Base-by-base conservation (phyloP, 2,329 filamentous ascomycete genomes). In the Zymoseptoria crescenta region DNA sequence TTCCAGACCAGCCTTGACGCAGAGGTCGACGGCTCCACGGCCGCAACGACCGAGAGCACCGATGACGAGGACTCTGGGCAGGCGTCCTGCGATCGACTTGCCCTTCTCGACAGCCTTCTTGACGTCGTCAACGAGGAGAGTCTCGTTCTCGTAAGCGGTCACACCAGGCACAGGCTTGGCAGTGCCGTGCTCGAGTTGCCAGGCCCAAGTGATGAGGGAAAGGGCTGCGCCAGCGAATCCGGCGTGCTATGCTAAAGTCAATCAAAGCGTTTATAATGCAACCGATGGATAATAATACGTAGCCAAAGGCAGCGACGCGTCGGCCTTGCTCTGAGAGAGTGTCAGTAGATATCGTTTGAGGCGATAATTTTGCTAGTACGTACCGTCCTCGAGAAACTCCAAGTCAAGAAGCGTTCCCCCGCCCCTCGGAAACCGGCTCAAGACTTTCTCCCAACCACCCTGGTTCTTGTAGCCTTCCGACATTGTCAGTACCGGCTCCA, bases 391-490 rank as follows among this genome's bases (percentile, higher is more conserved):
- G 45, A 96, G 80, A 73, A 96, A 96, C 73, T 96, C 92, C 45
- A 96, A 82, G 69, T 96, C 92, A 60, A 91, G 83, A 13, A 96
- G 83, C 0, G 83, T 87, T 66, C 90, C 89, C 57, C 85, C 84
- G 59, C 89, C 91, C 24, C 84, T 82, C 28, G 88, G 82, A 74
- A 91, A 96, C 58, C 92, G 83, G 59, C 85, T 81, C n/a, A 96
- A 83, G 5, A 91, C 88, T 49, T 83, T 81, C 59, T 89, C 84
- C 89, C 90, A 96, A 28, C 87, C 87, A 28, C 77, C 83, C 76
- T 94, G 90, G 65, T 66, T 66, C 64, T 74, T 74, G 65, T 74
- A 74, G 67, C 68, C 68, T 70, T 4, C 4, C 27, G 48, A 35
- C 7, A n/a, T 9, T 19, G 24, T 65, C 28, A 64, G 60, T 28